Base-by-base conservation (phyloP, 1,284 basidiomycete genomes). In the Ustilago trichophora region DNA sequence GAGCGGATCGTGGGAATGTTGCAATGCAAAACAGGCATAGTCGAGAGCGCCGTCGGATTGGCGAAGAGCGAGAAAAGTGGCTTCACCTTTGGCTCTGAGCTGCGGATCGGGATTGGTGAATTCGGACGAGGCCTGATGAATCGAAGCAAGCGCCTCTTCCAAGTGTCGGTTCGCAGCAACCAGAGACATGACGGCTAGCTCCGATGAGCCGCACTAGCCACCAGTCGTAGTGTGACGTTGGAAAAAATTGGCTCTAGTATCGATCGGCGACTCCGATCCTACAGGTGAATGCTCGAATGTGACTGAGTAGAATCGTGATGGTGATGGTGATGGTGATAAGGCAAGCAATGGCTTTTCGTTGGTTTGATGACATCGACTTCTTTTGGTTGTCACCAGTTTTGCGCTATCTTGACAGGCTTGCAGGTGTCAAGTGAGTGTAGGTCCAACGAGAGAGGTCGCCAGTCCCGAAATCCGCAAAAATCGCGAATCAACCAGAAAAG, bases 51-150 rank as follows among this genome's bases (percentile, higher is more conserved):
- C 56, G 3, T 69, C 64, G 29, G 68, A 67, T 32, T 65, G 59
- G 24, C 74, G 56, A 11, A 76, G 58, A 6, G 57, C 63, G 27
- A 76, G 53, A 31, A 76, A 76, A 34, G 65, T 72, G 18, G 65
- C 64, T 42, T 75, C 74, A 10, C 74, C 74, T 42, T 64, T 57
- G 22, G 55, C 63, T 27, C 74, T 57, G 25, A 53, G 41, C 16
- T 54, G 58, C 27, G 74, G 53, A 44, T 75, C 72, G 6, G 74
- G 69, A n/a, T 49, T 71, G 64, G 49, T 60, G 54, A 75, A 76
- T 16, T 67, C 56, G 19, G 44, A 32, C 2, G 72, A 62, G 11
- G 74, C 74, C 19, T 72, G 64, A n/a, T 66, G 59, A 35, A 76
- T 65, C 10, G 62, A 60, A 36, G 45, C 45, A n/a, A 75, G 48